Percentiles rank a stretch among this genome's conserved stretches.
phyloP scores from a whole-genome alignment of 2,329 filamentous ascomycete species.

The Rhinocladiella mackenziei region DNA sequence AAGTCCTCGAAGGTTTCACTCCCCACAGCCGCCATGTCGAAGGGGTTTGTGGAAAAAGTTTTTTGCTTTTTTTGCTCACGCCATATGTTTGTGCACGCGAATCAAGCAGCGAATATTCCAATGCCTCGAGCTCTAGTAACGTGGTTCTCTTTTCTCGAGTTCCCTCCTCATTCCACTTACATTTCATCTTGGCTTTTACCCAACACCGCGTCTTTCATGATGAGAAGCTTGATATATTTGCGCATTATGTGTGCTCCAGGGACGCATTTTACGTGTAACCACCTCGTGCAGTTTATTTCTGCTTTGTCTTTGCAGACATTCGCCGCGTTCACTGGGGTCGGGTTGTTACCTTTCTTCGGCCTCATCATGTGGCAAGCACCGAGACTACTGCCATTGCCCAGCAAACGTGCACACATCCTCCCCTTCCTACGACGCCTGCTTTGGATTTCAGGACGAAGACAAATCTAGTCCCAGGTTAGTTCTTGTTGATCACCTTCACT shows the following conservation, averaged over 20 bases:
- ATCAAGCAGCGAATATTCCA: no score
- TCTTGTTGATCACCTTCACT: constrained; percentile 10
- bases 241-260: no score
- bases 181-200: no score
- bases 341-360: neutral
- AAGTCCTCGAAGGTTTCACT: neutral
- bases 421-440: constrained; percentile 24
- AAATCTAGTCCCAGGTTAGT: constrained; percentile 21
- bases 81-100: neutral
- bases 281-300: neutral
- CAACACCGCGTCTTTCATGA: no score
- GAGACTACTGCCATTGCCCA: constrained; percentile 5
- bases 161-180: no score
- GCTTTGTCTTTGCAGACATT: neutral
- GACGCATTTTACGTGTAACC: no score
- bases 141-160: no score
- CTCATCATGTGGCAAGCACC: constrained; percentile 20
- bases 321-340: neutral
- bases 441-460: constrained; percentile 11
- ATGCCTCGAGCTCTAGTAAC: no score
- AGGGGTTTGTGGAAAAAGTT: constrained; percentile 2
- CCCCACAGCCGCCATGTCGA: constrained; percentile 1
- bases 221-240: no score
- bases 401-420: constrained; percentile 15
- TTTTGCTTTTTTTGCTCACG: neutral